phyloP scores from a whole-genome alignment of 2,329 filamentous ascomycete genomes.

The Claviceps sorghi region DNA sequence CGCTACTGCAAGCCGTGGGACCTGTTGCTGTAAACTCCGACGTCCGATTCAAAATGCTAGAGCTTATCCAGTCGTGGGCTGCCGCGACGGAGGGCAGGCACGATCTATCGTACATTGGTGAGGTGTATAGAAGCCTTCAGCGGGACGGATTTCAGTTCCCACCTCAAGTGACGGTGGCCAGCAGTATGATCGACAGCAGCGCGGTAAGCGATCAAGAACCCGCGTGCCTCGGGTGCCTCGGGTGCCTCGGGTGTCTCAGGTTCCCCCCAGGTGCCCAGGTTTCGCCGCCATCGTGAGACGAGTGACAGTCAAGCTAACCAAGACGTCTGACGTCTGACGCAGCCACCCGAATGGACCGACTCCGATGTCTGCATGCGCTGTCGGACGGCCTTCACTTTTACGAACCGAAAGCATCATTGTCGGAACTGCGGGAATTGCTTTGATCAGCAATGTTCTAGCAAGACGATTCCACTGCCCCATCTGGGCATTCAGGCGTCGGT shows the following conservation, averaged over 20 bases:
- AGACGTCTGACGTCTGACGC: neutral
- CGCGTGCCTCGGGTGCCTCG: neutral
- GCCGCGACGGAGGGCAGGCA: constrained; percentile 72
- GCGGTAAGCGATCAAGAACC: constrained; percentile 42
- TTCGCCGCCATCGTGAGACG: neutral
- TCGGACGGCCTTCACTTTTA: constrained; percentile 88
- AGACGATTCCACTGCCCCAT: constrained; percentile 75
- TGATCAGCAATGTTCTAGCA: constrained; percentile 86
- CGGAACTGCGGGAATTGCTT: constrained; percentile 97
- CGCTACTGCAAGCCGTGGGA: constrained; percentile 70
- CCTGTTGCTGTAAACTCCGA: constrained; percentile 63
- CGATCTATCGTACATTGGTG: constrained; percentile 72
- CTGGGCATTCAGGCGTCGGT: constrained; percentile 84
- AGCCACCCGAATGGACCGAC: constrained; percentile 95
- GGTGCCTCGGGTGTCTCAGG: too few species aligned
- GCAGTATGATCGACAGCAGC: constrained; percentile 94
- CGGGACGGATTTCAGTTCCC: constrained; percentile 81
- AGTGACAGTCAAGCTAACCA: neutral
- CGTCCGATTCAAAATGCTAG: constrained; percentile 79
- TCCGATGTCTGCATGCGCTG: constrained; percentile 98
- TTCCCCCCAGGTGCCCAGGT: too few species aligned
- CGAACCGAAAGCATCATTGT: constrained; percentile 96
- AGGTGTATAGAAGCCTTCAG: constrained; percentile 73
- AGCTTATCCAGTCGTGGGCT: constrained; percentile 88
- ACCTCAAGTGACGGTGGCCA: constrained; percentile 72